Conservation (phyloP, 495 filamentous ascomycete species). For the Sphaerosporella brunnea region DNA sequence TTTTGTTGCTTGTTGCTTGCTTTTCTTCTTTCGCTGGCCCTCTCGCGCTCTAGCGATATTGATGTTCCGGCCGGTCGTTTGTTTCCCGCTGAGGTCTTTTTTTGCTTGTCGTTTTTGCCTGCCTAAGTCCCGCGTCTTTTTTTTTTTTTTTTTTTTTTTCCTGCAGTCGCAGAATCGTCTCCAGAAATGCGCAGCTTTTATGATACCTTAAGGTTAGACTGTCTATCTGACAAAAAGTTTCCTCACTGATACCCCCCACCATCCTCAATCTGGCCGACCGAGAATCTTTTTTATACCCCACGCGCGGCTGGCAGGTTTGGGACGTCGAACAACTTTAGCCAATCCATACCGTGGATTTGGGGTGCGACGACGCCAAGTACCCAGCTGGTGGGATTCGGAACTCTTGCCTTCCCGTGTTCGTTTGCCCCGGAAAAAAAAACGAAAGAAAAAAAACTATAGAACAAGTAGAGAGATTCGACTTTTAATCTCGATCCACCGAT, state of each 20-base stretch:
- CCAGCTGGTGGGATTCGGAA: conserved; percentile 10
- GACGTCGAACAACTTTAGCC: conserved; percentile 4
- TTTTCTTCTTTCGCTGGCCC: no score
- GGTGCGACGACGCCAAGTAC: conserved; percentile 12
- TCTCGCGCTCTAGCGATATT: no score
- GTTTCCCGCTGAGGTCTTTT: no score
- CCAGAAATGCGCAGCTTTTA: not conserved
- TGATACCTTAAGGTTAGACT: conserved; percentile 1
- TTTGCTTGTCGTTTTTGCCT: not conserved
- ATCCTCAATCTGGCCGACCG: conserved; percentile 6
- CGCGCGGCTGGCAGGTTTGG: not conserved
- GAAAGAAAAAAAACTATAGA: no score
- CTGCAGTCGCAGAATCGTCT: no score
- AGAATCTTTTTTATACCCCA: conserved; percentile 2
- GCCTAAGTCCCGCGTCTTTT: no score
- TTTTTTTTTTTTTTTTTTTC: no score
- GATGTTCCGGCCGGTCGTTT: not conserved
- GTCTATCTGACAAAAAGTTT: conserved; percentile 1
- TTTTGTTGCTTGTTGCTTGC: no score
- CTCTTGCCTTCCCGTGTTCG: no score
- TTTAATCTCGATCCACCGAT: no score
- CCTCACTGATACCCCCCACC: not conserved
- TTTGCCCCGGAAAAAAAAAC: no score
- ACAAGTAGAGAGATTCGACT: no score
- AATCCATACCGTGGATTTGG: conserved; percentile 15